Evolutionary conservation across 2,329 filamentous ascomycete genomes (phyloP).

Genomic region (Ceratocystis eucalypticola): DNA sequence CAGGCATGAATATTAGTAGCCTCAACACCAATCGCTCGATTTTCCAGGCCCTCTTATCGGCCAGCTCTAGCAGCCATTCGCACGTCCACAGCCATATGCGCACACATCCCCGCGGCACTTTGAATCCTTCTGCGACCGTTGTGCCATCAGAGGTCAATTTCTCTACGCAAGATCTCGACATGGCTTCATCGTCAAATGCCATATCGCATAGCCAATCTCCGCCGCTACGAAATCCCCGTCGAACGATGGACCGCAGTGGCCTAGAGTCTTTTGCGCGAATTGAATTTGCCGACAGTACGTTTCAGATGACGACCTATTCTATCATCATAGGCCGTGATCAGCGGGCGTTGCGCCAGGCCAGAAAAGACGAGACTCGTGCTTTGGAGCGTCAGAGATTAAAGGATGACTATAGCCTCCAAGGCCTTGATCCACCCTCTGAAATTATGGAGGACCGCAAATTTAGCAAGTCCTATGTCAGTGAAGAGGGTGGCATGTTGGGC

Average conservation of each 20-base stretch:
- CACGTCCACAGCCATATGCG: slow-evolving; percentile 8
- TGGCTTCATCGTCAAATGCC: slow-evolving; percentile 8
- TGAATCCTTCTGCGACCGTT: slow-evolving; percentile 14
- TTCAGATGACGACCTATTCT: slow-evolving; percentile 63
- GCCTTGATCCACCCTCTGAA: slow-evolving; percentile 39
- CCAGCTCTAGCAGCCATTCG: neutral
- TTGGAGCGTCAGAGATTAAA: slow-evolving; percentile 33
- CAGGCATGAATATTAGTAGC: neutral
- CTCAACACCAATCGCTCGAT: slow-evolving; percentile 9
- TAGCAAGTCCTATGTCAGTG: slow-evolving; percentile 53
- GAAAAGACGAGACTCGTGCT: slow-evolving; percentile 36
- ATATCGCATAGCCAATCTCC: neutral
- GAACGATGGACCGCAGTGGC: slow-evolving; percentile 20
- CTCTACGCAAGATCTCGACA: neutral
- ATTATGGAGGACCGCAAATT: slow-evolving; percentile 41
- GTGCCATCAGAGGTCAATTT: slow-evolving; percentile 15
- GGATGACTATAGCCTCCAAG: slow-evolving; percentile 35
- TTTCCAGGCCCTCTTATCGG: slow-evolving; percentile 12
- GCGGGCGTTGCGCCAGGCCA: slow-evolving; percentile 42
- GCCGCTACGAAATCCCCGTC: neutral
- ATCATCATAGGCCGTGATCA: slow-evolving; percentile 62
- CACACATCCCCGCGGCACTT: slow-evolving; percentile 1
- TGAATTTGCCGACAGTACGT: slow-evolving; percentile 61
- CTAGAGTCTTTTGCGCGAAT: slow-evolving; percentile 47
- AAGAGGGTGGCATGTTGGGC: slow-evolving; percentile 55